A percentile compares a stretch with the other conserved stretches of the same genome.
Evolutionary conservation across 1,284 basidiomycete species (phyloP).

Genomic region (Puccinia triticina): DNA sequence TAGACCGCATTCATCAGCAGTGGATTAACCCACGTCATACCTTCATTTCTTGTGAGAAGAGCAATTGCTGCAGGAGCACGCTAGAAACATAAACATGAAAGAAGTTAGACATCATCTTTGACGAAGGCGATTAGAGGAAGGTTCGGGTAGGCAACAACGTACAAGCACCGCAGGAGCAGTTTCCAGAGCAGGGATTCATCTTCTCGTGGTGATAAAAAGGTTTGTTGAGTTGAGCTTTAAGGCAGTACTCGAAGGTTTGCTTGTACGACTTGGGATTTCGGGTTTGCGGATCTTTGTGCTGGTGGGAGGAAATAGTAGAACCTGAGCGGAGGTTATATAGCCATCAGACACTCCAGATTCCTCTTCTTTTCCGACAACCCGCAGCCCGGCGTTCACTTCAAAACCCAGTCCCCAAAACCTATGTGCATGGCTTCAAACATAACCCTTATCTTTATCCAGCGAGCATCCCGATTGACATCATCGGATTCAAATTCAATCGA

Average conservation of each 20-base stretch:
- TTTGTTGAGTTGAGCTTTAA: not conserved
- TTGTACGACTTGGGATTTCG: not conserved
- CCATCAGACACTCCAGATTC: not conserved
- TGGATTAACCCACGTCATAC: not conserved
- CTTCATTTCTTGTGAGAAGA: slow-evolving; percentile 7
- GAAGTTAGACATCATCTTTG: not conserved
- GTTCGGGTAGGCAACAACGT: not conserved
- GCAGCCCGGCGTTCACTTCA: not conserved
- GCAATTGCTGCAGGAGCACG: slow-evolving; percentile 7
- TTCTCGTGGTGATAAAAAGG: not conserved
- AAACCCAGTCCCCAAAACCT: not conserved
- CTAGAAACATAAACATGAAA: not conserved
- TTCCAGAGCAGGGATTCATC: not conserved
- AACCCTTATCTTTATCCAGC: not conserved
- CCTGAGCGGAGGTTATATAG: not conserved
- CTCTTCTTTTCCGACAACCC: not conserved
- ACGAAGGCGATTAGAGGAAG: not conserved
- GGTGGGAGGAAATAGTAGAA: not conserved
- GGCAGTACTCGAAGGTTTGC: not conserved
- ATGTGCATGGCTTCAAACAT: not conserved
- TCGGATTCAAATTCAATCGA: not conserved
- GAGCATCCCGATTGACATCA: not conserved
- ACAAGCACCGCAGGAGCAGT: slow-evolving; percentile 19
- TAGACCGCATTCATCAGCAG: not conserved
- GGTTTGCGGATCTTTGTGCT: not conserved